Evolutionary conservation across 495 filamentous ascomycete species (phyloP).

Genomic region (Aspergillus hancockii): DNA sequence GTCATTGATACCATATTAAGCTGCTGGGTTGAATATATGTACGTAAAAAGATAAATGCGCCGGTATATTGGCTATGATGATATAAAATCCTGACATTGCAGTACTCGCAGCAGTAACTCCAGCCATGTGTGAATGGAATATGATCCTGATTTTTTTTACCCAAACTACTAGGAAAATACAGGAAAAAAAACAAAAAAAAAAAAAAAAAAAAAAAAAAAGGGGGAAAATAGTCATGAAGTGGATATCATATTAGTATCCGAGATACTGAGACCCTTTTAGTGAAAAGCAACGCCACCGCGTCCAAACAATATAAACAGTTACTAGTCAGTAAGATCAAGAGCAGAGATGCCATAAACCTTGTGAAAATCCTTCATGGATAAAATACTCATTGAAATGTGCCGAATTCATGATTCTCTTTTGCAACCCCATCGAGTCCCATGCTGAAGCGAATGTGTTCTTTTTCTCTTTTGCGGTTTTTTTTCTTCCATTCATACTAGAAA

Average conservation of each 20-base stretch:
- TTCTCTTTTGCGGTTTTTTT: constrained; percentile 22
- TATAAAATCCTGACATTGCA: no score
- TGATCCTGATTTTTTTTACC: constrained; percentile 1
- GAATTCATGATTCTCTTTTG: constrained; percentile 17
- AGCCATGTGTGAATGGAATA: not conserved
- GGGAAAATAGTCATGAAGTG: not conserved
- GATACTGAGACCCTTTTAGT: not conserved
- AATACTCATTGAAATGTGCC: constrained; percentile 7
- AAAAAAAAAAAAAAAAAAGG: constrained; percentile 2
- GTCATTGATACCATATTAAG: no score
- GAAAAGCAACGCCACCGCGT: not conserved
- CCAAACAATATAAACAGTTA: not conserved
- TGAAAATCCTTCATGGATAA: not conserved
- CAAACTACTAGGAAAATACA: constrained; percentile 7
- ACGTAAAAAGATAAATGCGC: no score
- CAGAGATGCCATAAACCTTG: not conserved
- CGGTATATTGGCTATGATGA: no score
- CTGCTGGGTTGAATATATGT: no score
- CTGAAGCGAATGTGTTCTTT: constrained; percentile 17
- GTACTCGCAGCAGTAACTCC: not conserved
- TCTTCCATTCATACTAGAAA: constrained; percentile 24
- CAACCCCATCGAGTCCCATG: constrained; percentile 15
- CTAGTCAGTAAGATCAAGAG: not conserved
- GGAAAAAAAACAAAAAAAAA: constrained; percentile 1
- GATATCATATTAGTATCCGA: not conserved